Conservation (phyloP, 2,329 filamentous ascomycete species). For the Claviceps sp. region DNA sequence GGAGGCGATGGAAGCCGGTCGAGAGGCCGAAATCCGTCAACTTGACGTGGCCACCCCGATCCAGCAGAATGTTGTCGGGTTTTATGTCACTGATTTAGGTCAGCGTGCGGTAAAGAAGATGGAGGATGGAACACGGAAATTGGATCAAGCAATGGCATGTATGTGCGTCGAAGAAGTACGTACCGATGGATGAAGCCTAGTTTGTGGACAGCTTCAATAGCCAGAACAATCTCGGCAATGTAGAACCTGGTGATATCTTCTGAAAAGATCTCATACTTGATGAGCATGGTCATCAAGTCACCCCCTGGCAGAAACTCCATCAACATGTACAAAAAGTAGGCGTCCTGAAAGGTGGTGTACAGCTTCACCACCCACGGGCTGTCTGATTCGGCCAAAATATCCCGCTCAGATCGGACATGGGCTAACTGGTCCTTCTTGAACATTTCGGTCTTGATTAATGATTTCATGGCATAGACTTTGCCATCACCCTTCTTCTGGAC, state of each 20-base stretch:
- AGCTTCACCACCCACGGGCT: slow-evolving; percentile 99
- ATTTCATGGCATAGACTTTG: slow-evolving; percentile 98
- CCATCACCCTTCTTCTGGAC: slow-evolving; percentile 93
- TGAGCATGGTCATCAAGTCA: slow-evolving; percentile 99
- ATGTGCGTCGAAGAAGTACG: slow-evolving; percentile 16
- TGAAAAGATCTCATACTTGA: slow-evolving; percentile 99
- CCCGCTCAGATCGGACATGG: slow-evolving; percentile 92
- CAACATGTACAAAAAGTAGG: slow-evolving; percentile 92
- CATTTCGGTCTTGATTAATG: slow-evolving; percentile 97
- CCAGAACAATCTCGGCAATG: slow-evolving; percentile 94
- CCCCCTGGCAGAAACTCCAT: slow-evolving; percentile 99
- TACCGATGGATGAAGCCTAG: slow-evolving; percentile 97
- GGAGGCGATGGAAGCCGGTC: slow-evolving; percentile 93
- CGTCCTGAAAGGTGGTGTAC: slow-evolving; percentile 94
- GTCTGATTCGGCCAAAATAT: slow-evolving; percentile 97
- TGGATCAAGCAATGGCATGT: background rate
- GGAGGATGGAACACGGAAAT: background rate
- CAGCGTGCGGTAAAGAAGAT: background rate
- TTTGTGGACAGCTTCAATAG: slow-evolving; percentile 98
- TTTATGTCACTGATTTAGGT: slow-evolving; percentile 70
- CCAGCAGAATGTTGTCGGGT: slow-evolving; percentile 93
- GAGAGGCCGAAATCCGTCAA: slow-evolving; percentile 96
- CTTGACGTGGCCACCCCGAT: slow-evolving; percentile 93
- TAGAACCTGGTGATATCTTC: slow-evolving; percentile 98
- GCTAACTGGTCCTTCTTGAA: slow-evolving; percentile 98